Conservation (phyloP, 2,329 filamentous ascomycete genomes). For the Diaporthe caulivora region DNA sequence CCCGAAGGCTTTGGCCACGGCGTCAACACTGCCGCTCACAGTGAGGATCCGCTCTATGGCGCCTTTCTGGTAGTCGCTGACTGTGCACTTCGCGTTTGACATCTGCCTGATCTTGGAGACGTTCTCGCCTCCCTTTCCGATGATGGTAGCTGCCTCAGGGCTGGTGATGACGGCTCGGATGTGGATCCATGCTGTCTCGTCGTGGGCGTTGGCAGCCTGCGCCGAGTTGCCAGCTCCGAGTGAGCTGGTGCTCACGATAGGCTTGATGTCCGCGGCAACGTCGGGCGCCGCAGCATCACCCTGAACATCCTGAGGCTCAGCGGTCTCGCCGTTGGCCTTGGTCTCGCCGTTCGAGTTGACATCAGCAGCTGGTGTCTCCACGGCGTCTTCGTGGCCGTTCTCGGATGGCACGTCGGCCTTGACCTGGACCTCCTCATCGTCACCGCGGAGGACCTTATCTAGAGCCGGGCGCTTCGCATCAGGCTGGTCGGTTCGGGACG, state of each 20-base stretch:
- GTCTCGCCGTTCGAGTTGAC: conserved; percentile 64
- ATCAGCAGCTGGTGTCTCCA: conserved; percentile 50
- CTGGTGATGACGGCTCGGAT: conserved; percentile 97
- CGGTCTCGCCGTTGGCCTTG: conserved; percentile 63
- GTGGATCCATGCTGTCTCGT: conserved; percentile 97
- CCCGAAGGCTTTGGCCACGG: conserved; percentile 97
- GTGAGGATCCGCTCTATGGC: conserved; percentile 98
- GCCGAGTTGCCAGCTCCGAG: conserved; percentile 52
- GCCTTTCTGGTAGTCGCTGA: conserved; percentile 97
- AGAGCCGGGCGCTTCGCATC: conserved; percentile 97
- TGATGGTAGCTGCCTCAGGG: conserved; percentile 96
- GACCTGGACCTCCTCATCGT: conserved; percentile 70
- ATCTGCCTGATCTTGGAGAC: conserved; percentile 96
- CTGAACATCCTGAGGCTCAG: conserved; percentile 68
- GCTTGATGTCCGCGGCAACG: conserved; percentile 65
- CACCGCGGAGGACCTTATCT: conserved; percentile 87
- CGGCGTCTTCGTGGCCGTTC: conserved; percentile 48
- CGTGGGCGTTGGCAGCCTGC: conserved; percentile 70
- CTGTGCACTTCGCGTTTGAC: conserved; percentile 97
- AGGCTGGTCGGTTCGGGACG: conserved; percentile 91
- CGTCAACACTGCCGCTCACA: conserved; percentile 95
- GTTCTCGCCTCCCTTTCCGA: conserved; percentile 98
- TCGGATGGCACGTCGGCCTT: conserved; percentile 55
- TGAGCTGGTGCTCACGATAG: conserved; percentile 51
- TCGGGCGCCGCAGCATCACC: conserved; percentile 78